Conservation (phyloP, 306 rosid genomes). For the Purshia tridentata region DNA sequence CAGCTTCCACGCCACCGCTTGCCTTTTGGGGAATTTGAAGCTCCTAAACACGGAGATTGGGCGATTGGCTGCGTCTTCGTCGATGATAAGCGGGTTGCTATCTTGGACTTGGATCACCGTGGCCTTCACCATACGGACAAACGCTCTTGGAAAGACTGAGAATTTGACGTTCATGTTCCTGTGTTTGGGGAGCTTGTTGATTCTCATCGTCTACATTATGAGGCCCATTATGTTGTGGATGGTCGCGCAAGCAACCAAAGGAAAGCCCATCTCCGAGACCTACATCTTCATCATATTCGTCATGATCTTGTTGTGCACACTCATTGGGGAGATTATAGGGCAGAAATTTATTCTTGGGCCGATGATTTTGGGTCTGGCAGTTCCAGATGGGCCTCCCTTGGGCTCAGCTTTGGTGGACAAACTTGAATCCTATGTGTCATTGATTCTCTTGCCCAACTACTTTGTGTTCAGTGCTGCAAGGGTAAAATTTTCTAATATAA, state of each 20-base stretch:
- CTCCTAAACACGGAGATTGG: slow-evolving; percentile 69
- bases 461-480: slow-evolving; percentile 37
- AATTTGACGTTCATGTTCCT: not conserved
- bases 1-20: slow-evolving; percentile 45
- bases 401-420: slow-evolving; percentile 56
- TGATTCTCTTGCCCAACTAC: slow-evolving; percentile 44
- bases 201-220: slow-evolving; percentile 14
- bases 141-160: accelerated
- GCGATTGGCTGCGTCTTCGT: slow-evolving; percentile 42
- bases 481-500: slow-evolving; percentile 13
- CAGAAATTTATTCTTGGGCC: slow-evolving; percentile 47
- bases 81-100: slow-evolving; percentile 44
- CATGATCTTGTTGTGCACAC: slow-evolving; percentile 39
- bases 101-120: not conserved
- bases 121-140: not conserved
- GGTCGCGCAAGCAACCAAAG: slow-evolving; percentile 23
- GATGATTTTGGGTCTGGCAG: slow-evolving; percentile 50
- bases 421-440: slow-evolving; percentile 34
- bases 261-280: slow-evolving; percentile 31
- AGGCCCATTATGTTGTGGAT: slow-evolving; percentile 53
- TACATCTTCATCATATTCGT: slow-evolving; percentile 27
- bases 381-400: slow-evolving; percentile 63
- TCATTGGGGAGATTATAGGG: slow-evolving; percentile 44
- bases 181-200: slow-evolving; percentile 9
- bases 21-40: slow-evolving; percentile 43